Conservation (phyloP, 2,329 filamentous ascomycete species). For the Trichophyton simii region DNA sequence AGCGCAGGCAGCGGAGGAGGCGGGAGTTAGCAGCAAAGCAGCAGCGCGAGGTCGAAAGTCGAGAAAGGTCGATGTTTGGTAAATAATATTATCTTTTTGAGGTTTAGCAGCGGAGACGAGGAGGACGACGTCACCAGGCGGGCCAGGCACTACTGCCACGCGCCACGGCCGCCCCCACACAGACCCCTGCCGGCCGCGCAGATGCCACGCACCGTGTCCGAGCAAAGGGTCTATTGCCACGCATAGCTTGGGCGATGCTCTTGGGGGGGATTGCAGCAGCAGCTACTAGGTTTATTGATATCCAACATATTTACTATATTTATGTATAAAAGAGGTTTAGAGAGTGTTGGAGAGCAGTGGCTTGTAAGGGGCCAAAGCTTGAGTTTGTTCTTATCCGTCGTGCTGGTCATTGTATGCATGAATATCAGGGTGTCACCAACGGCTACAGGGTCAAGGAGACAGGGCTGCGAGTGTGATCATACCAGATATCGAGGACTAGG, state of each 20-base stretch:
- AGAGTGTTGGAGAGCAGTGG: background rate
- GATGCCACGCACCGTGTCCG: background rate
- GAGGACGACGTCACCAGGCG: background rate
- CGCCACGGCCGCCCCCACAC: background rate
- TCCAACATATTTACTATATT: background rate
- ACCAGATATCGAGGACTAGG: too few relatives aligned
- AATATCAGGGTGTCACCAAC: background rate
- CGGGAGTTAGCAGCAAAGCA: background rate
- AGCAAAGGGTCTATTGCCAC: background rate
- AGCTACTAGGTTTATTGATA: background rate
- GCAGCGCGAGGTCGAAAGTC: background rate
- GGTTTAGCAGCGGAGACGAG: too few relatives aligned
- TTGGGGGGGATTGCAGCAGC: too few relatives aligned
- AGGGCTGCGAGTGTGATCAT: background rate
- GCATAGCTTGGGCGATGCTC: background rate
- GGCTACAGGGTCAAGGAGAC: background rate
- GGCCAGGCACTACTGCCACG: slow-evolving; percentile 1
- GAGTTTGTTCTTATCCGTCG: background rate
- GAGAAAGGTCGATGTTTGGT: background rate
- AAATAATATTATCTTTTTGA: background rate
- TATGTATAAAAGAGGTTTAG: background rate
- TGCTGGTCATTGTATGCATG: background rate
- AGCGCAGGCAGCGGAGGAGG: background rate
- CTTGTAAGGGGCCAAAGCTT: background rate
- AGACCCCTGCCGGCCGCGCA: background rate